Percentiles rank a stretch among this genome's conserved stretches.
These are phyloP conservation scores for Leucosporidium scottii DNA, from an alignment of 768 basidiomycete genomes.

Conservation along the genomic window DNA sequence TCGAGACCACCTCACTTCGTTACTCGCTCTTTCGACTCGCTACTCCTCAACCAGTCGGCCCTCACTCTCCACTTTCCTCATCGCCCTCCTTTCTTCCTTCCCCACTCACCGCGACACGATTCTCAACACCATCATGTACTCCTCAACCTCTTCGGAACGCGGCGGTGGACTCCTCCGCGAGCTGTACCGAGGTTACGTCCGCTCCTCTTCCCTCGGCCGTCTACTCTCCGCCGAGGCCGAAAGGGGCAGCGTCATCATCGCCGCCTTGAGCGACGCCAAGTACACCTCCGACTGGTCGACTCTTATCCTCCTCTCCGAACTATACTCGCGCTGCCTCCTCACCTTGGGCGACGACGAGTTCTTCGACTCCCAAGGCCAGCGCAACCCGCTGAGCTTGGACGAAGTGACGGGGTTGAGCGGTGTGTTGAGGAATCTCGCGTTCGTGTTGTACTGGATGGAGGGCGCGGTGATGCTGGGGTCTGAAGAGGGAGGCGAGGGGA, in stretches of 20 bases:
- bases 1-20: conserved; percentile 4
- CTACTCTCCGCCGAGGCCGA: conserved; percentile 43
- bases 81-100: conserved; percentile 57
- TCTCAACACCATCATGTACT: conserved; percentile 47
- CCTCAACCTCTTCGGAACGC: conserved; percentile 41
- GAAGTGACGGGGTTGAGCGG: conserved; percentile 69
- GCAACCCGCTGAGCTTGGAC: conserved; percentile 73
- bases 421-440: conserved; percentile 77
- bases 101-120: conserved; percentile 55
- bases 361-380: conserved; percentile 48
- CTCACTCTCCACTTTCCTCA: conserved; percentile 54
- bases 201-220: conserved; percentile 57
- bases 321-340: conserved; percentile 75
- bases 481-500: neutral
- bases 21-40: conserved; percentile 48
- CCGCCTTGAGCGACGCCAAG: conserved; percentile 45
- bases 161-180: conserved; percentile 64
- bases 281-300: conserved; percentile 56
- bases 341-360: conserved; percentile 98
- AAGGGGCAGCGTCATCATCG: conserved; percentile 7
- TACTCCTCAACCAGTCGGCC: conserved; percentile 51
- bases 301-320: conserved; percentile 66
- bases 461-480: conserved; percentile 42
- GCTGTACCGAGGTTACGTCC: conserved; percentile 60
- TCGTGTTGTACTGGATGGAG: conserved; percentile 64